These are phyloP conservation scores for Fusarium mexicanum DNA, from an alignment of 2,329 filamentous ascomycete species.

Conservation along the genomic window DNA sequence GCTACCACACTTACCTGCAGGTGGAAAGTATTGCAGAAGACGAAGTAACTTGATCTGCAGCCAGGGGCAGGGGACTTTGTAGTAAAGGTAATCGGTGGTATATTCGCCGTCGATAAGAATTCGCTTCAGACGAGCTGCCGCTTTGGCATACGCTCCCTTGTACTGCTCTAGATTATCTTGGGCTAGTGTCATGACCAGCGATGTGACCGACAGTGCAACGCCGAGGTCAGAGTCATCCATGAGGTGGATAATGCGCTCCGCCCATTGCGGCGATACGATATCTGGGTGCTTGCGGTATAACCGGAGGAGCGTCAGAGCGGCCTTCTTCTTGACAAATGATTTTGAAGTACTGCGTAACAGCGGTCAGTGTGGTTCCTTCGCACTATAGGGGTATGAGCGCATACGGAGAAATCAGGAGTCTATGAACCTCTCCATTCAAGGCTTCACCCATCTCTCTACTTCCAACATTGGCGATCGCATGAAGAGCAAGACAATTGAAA, in stretches of 20 bases:
- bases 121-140: conserved; percentile 86
- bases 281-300: conserved; percentile 93
- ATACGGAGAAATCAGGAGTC: conserved; percentile 92
- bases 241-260: conserved; percentile 96
- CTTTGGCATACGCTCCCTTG: conserved; percentile 93
- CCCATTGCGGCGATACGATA: conserved; percentile 97
- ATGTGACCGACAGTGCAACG: conserved; percentile 94
- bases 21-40: conserved; percentile 94
- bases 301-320: conserved; percentile 89
- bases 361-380: conserved; percentile 8
- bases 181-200: conserved; percentile 90
- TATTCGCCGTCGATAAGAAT: conserved; percentile 92
- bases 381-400: conserved; percentile 47
- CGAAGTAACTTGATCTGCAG: conserved; percentile 94
- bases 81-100: conserved; percentile 92
- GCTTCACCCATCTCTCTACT: conserved; percentile 97
- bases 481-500: conserved; percentile 94
- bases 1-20: conserved; percentile 73
- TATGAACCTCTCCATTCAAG: conserved; percentile 88
- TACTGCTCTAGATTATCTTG: conserved; percentile 96
- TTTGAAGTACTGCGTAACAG: conserved; percentile 70
- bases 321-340: conserved; percentile 99
- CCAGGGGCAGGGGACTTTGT: conserved; percentile 99
- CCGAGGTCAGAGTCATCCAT: conserved; percentile 98
- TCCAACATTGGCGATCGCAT: conserved; percentile 98